Evolutionary conservation across 345 rosid genomes (phyloP), one percentile per base, ranked within the genome.

Genomic region (Salix caprea): DNA sequence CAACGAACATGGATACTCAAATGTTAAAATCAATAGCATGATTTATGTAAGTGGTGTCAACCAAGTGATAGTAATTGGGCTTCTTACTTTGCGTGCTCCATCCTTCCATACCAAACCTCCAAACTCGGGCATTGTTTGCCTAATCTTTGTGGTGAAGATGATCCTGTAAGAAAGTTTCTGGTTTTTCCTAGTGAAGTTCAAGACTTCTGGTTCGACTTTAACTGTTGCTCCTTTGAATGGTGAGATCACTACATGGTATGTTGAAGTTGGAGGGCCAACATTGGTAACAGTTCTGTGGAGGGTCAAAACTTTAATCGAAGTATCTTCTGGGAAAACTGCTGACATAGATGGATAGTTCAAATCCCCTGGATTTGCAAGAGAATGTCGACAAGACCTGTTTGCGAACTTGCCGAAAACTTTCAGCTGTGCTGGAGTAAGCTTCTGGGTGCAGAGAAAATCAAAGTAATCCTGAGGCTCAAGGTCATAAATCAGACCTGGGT

Each of bases 301-400:
- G 1, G 88, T 88, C 76, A 84, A 11, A 24, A 61, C 39, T 71
- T 87, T 79, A 80, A 81, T 81, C 66, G 76, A 74, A 39, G 72
- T 68, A 32, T 79, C 77, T 54, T 89, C 94, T 0, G 93, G 91
- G 83, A 95, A 88, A 70, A 91, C 83, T 14, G 80, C 93, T 14
- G 99, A 93, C 60, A 95, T 89, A 39, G 97, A 93, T 1, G 99
- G 97, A 85, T 95, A 95, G 72, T 95, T 95, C 84, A 95, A 82
- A 78, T 95, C 89, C 54, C 91, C 92, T 4, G 97, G 91, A 76
- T 73, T 91, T 42, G 84, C 75, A 7, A 89, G 73, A 36, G 89
- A 73, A 74, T 88, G 80, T 44, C 70, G 87, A 83, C 99, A 92
- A 1, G 90, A 68, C 76, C 94, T 88, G 80, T 92, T 92, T 15